phyloP scores from a whole-genome alignment of 768 basidiomycete species.

The Boletus subparvulus region DNA sequence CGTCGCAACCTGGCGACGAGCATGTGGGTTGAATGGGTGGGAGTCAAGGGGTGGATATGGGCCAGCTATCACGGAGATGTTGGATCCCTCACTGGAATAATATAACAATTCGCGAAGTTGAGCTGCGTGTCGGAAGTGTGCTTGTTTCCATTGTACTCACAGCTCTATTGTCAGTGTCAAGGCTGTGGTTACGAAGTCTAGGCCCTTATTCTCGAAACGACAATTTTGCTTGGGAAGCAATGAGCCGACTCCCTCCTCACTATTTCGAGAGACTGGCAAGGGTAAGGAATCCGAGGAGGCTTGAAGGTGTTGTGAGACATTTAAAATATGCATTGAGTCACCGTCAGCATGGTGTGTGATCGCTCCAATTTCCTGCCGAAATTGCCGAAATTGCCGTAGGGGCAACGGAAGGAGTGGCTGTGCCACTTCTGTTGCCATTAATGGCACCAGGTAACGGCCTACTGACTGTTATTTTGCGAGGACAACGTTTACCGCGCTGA shows the following conservation, averaged over 20 bases:
- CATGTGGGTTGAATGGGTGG: conserved; percentile 41
- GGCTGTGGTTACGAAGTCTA: conserved; percentile 22
- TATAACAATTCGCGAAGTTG: conserved; percentile 22
- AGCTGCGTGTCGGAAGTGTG: conserved; percentile 30
- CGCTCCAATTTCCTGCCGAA: background rate
- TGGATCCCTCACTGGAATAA: conserved; percentile 12
- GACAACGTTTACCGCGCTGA: too few relatives aligned
- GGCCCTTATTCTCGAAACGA: conserved; percentile 23
- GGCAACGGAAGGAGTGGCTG: conserved; percentile 6
- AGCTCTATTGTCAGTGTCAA: conserved; percentile 28
- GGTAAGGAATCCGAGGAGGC: background rate
- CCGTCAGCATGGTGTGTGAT: background rate
- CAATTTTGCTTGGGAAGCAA: background rate
- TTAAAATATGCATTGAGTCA: background rate
- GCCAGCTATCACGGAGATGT: conserved; percentile 29
- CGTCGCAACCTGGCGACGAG: conserved; percentile 80
- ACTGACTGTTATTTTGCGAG: too few relatives aligned
- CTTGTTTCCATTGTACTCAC: conserved; percentile 35
- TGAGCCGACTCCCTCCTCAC: background rate
- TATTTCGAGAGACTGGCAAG: background rate
- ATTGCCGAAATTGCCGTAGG: background rate
- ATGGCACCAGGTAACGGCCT: background rate
- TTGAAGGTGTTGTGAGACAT: background rate
- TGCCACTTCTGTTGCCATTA: background rate
- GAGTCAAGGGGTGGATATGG: conserved; percentile 20